Percentiles rank a stretch among this genome's conserved stretches.
phyloP scores from a whole-genome alignment of 495 filamentous ascomycete species.

The Poronia punctata region DNA sequence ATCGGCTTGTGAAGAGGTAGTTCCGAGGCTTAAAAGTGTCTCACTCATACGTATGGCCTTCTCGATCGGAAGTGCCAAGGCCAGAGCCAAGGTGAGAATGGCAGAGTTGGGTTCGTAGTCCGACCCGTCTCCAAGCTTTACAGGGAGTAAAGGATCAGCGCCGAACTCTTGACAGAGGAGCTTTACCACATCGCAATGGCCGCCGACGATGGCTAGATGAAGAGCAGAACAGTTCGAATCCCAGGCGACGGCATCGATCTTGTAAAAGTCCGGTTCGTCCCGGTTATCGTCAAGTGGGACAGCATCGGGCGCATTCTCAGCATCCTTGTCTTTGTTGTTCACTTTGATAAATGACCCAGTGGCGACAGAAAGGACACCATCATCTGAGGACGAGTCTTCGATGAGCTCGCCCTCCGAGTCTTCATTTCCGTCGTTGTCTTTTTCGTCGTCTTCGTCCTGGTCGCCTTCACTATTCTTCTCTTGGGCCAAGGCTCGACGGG shows the following conservation, averaged over 20 bases:
- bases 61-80: conserved; percentile 49
- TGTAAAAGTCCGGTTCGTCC: conserved; percentile 68
- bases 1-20: conserved; percentile 67
- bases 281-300: conserved; percentile 45
- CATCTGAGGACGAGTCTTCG: conserved; percentile 28
- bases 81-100: conserved; percentile 58
- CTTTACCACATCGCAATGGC: conserved; percentile 59
- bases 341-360: conserved; percentile 67
- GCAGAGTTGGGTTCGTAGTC: conserved; percentile 43
- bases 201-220: conserved; percentile 68
- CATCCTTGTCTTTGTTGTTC: conserved; percentile 27
- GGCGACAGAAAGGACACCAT: conserved; percentile 39
- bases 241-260: conserved; percentile 69
- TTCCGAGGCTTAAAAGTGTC: conserved; percentile 60
- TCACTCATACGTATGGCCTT: conserved; percentile 53
- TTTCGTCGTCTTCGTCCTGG: conserved; percentile 11
- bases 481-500: conserved; percentile 11
- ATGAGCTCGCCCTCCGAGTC: conserved; percentile 32
- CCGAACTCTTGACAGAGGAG: conserved; percentile 65
- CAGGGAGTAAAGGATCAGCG: conserved; percentile 62
- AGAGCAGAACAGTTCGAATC: conserved; percentile 63
- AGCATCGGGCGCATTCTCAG: conserved; percentile 22
- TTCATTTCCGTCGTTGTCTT: conserved; percentile 20
- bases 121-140: conserved; percentile 47
- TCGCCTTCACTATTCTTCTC: conserved; percentile 1